Evolutionary conservation across 2,329 filamentous ascomycete genomes (phyloP), one percentile per base, ranked within the genome.

Genomic region (Hansfordia pulvinata): DNA sequence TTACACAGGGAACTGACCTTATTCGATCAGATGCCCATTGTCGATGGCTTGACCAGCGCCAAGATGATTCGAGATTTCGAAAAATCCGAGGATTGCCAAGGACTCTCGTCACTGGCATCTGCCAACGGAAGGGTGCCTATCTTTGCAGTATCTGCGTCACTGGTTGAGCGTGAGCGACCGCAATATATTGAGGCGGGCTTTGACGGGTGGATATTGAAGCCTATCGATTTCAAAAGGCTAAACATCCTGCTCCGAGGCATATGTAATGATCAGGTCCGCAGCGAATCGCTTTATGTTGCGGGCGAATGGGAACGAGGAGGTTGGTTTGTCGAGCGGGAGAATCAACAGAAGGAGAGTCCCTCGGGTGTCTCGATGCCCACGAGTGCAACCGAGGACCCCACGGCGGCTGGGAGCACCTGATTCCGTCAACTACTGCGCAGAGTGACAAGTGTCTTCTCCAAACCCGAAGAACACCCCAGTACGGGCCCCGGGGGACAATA

Each of bases 121-220:
- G 46, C 56, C 2, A 79, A 83, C 27, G 68, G 71, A 14, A 68
- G 78, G 17, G 64, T 86, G 3, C 82, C 85, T 0, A 78, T 93
- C 26, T 83, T 93, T 39, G 85, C 83, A 1, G 83, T 93, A 1
- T 93, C 84, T 1, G 84, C 85, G 6, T 88, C 82, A 1, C 56
- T 93, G 2, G 43, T 80, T 2, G 85, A 93, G 46, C 65, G 61
- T 11, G 68, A 85, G 23, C 66, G 58, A 26, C 59, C 76, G 20
- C 66, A 53, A 0, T 93, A 93, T 38, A 67, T 84, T 22, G 63
- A 79, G 23, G 73, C 74, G 6, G 85, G 85, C 0, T 93, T 93
- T 38, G 84, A 93, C 38, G 85, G 79, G 14, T 93, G 84, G 84
- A 85, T 93, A 15, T 56, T 92, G 30, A 93, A 93, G 43, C 84